Conservation (phyloP, 2,329 filamentous ascomycete genomes). For the Colletotrichum incanum region DNA sequence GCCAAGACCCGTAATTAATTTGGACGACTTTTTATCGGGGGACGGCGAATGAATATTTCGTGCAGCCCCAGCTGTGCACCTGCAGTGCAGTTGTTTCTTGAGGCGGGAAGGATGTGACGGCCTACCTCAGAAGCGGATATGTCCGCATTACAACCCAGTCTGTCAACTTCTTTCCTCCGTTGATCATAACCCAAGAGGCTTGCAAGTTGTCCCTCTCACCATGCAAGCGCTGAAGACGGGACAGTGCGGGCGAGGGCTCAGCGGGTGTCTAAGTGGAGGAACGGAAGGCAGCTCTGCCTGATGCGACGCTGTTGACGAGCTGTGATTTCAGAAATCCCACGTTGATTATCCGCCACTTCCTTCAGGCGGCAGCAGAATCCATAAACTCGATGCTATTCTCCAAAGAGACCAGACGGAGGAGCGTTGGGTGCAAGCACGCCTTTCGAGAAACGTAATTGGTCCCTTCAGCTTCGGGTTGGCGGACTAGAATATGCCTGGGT, state of each 20-base stretch:
- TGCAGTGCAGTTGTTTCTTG: slow-evolving; percentile 25
- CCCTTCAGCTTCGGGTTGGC: neutral
- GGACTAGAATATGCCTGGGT: slow-evolving; percentile 1
- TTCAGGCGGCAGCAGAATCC: neutral
- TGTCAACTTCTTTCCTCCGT: neutral
- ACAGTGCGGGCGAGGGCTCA: slow-evolving; percentile 3
- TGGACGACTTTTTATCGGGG: slow-evolving; percentile 19
- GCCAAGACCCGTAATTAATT: slow-evolving; percentile 16
- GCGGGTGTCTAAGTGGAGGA: slow-evolving; percentile 8
- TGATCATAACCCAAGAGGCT: neutral
- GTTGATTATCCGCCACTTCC: neutral
- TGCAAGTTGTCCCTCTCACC: neutral
- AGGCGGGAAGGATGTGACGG: neutral
- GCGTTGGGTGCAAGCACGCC: neutral
- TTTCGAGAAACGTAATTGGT: slow-evolving; percentile 12
- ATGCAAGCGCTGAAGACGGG: slow-evolving; percentile 1
- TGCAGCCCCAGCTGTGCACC: slow-evolving; percentile 26
- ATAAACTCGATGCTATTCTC: slow-evolving; percentile 4
- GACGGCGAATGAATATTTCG: slow-evolving; percentile 21
- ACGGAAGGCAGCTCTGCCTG: neutral
- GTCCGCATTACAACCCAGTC: neutral
- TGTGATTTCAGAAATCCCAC: neutral
- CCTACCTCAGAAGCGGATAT: neutral
- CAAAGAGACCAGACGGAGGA: neutral
- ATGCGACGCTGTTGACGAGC: slow-evolving; percentile 12